A percentile compares a stretch with the other conserved stretches of the same genome.
phyloP scores from a whole-genome alignment of 2,329 filamentous ascomycete genomes.

The Stromatinia cepivora region DNA sequence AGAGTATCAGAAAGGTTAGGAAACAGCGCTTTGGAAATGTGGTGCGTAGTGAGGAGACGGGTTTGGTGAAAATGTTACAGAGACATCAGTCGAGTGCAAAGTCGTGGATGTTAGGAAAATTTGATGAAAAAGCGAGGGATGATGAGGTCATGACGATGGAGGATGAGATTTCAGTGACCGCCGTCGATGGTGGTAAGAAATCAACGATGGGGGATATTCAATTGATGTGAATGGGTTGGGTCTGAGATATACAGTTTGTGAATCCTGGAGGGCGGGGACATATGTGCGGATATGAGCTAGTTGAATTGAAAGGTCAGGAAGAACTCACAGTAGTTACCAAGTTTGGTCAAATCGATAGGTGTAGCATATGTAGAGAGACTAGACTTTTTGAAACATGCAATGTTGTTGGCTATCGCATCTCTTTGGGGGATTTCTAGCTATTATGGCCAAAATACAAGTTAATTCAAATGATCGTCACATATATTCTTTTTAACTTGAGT shows the following conservation, averaged over 20 bases:
- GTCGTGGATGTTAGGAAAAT: conserved; percentile 48
- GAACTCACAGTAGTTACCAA: not conserved
- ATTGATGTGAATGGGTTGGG: not conserved
- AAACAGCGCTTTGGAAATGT: conserved; percentile 63
- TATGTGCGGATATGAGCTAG: not conserved
- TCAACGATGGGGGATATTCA: not conserved
- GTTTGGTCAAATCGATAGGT: not conserved
- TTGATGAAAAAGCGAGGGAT: conserved; percentile 24
- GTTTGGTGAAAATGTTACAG: conserved; percentile 58
- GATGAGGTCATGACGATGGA: conserved; percentile 28
- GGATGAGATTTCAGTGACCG: not conserved
- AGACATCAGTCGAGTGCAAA: conserved; percentile 53
- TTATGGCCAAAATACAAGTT: not conserved
- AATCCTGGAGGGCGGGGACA: no score
- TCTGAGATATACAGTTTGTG: not conserved
- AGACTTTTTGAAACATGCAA: not conserved
- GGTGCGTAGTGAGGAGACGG: conserved; percentile 50
- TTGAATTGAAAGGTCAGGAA: not conserved
- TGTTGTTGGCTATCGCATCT: not conserved
- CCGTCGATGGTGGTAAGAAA: not conserved
- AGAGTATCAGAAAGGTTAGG: conserved; percentile 57
- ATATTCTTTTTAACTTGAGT: no score
- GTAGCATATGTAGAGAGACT: not conserved
- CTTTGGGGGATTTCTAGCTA: not conserved
- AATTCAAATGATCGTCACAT: not conserved